Base-by-base conservation (phyloP, 1,284 basidiomycete genomes). In the Pseudozyma sp. region DNA sequence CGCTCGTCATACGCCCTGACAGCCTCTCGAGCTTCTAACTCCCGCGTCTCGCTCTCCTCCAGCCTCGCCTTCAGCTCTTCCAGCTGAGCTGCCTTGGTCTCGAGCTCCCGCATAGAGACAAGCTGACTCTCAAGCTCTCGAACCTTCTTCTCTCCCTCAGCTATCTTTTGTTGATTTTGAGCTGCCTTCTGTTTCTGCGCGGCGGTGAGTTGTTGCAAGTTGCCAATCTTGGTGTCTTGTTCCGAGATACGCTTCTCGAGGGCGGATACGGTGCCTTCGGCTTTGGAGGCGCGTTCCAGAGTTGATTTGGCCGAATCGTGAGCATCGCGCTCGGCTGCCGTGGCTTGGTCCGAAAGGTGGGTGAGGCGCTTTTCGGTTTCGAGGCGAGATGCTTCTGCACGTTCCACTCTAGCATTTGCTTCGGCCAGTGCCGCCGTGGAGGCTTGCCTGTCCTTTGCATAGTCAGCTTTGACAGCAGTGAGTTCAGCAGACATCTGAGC, bases 181-280 rank as follows among this genome's bases (percentile, higher is more conserved):
- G 79, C 80, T 1, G 79, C 78, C 51, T 82, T 80, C 51, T 82
- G 80, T 64, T 82, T 82, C 48, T 82, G 80, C 36, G 70, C 76
- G 8, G 79, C 78, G 1, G 67, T 67, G 7, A 82, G 31, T 7
- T 64, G 60, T 25, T 78, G 79, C 55, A 82, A 58, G 35, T 76
- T 81, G 51, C 51, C 65, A 31, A 82, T 67, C 68, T 80, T 78
- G 58, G 51, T 52, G 60, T 82, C 80, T 38, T 78, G 77, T 18
- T 81, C 79, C 2, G 59, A 34, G 11, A 80, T 44, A 6, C 79
- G 67, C 58, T 80, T 81, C 39, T 79, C 71, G 13, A 82, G 60
- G 16, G 71, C 62, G 0, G 47, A 10, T 3, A 74, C 42, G 48
- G 78, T 68, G 1, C 80, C 80, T 50, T 82, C 80, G 19, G 75